Conservation (phyloP, 2,329 filamentous ascomycete species). For the Nemania diffusa region DNA sequence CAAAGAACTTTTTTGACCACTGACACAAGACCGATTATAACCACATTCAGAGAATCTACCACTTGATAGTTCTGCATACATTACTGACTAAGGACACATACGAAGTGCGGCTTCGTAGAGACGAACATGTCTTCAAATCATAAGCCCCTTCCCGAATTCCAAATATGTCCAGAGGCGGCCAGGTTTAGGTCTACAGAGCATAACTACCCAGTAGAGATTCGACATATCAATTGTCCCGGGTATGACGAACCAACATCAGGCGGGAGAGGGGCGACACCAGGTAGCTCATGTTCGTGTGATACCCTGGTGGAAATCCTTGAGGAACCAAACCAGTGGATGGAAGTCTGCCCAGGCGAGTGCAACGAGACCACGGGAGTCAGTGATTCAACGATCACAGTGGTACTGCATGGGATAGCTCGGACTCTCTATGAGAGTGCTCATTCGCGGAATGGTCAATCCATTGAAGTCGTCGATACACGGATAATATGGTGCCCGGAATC, state of each 20-base stretch:
- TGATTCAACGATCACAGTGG: not conserved
- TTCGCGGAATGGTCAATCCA: not conserved
- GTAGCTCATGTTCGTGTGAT: not conserved
- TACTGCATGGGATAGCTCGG: not conserved
- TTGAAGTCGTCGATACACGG: not conserved
- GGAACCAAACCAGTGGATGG: not conserved
- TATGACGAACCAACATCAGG: not conserved
- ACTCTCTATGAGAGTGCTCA: not conserved
- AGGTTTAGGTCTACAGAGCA: not conserved
- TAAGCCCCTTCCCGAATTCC: no score
- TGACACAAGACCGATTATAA: no score
- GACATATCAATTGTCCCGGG: not conserved
- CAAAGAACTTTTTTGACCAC: no score
- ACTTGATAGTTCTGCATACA: no score
- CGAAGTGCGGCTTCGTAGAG: no score
- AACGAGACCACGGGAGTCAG: not conserved
- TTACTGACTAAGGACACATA: no score
- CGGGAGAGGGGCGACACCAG: not conserved
- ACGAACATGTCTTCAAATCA: no score
- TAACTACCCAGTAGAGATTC: not conserved
- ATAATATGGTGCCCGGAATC: not conserved
- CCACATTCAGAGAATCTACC: no score
- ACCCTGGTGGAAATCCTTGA: not conserved
- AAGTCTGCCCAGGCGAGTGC: slow-evolving; percentile 17
- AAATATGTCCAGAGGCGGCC: no score